Conservation (phyloP, 2,329 filamentous ascomycete species). For the Trichoderma pleuroti region DNA sequence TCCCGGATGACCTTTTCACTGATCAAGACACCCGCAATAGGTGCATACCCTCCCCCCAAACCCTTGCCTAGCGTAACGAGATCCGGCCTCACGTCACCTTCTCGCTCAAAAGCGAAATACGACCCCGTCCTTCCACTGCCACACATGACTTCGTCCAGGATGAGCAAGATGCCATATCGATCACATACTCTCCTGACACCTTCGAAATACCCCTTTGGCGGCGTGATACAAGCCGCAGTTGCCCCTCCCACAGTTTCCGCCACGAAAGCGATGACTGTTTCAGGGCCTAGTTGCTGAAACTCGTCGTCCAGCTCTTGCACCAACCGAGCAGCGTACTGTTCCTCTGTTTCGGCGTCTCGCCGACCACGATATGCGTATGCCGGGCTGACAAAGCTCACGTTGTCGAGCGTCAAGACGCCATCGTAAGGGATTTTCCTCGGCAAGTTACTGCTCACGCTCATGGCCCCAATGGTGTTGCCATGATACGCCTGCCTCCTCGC, state of each 20-base stretch:
- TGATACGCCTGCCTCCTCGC: slow-evolving; percentile 45
- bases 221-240: slow-evolving; percentile 61
- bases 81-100: slow-evolving; percentile 54
- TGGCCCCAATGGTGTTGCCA: slow-evolving; percentile 56
- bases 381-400: slow-evolving; percentile 60
- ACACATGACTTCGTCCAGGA: slow-evolving; percentile 76
- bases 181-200: slow-evolving; percentile 67
- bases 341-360: slow-evolving; percentile 48
- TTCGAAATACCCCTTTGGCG: slow-evolving; percentile 64
- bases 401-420: slow-evolving; percentile 30
- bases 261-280: slow-evolving; percentile 67
- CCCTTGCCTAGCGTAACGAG: slow-evolving; percentile 66
- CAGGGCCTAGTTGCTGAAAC: slow-evolving; percentile 60
- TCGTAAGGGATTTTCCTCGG: slow-evolving; percentile 60
- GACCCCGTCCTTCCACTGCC: slow-evolving; percentile 58
- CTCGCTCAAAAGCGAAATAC: slow-evolving; percentile 60
- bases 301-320: slow-evolving; percentile 64
- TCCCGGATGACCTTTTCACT: slow-evolving; percentile 48
- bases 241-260: slow-evolving; percentile 72
- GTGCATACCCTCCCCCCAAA: slow-evolving; percentile 60
- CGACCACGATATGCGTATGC: slow-evolving; percentile 64
- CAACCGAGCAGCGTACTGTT: slow-evolving; percentile 58
- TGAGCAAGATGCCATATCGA: slow-evolving; percentile 68
- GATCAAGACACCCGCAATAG: slow-evolving; percentile 59
- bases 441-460: slow-evolving; percentile 61